Evolutionary conservation across 495 filamentous ascomycete genomes (phyloP), one percentile per base, ranked within the genome.

Genomic region (Hypoxylon fuscum): DNA sequence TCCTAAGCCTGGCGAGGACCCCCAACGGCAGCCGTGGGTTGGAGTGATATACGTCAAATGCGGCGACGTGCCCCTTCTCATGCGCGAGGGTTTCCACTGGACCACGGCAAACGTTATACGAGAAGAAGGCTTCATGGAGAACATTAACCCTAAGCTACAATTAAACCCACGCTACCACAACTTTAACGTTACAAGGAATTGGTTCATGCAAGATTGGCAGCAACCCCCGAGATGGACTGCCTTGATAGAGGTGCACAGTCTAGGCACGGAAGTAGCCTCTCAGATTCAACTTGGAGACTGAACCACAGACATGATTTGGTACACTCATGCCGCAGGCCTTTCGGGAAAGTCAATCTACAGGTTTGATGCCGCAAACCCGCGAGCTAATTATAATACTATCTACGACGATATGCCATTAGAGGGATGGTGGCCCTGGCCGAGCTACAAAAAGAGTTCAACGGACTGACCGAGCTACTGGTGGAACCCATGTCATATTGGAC

Each of bases 71-170:
- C 66, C 66, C 46, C 56, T 44, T 37, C 32, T 68, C 5, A 68
- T 68, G 60, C 51, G 60, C 25, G 60, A 64, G n/a, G 66, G 66
- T n/a, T 62, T 68, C 37, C 18, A 54, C 47, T 68, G 46, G 47
- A 40, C 52, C n/a, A 20, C 6, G 10, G 35, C 27, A n/a, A 68
- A 68, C 22, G 27, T 68, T 3, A 52, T 60, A 7, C 46, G 25
- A 27, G 62, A 66, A 45, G 55, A 66, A 23, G 62, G 62, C 0
- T 55, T 21, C 38, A 1, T 46, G 15, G 22, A 65, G 9, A 15
- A 47, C 17, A 31, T 35, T n/a, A n/a, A 5, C 25, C 31, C 23
- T 2, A 1, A 37, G 47, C 15, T 32, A 2, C 11, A 0, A 31
- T 45, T 20, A 22, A 41, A 9, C 32, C 21, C 32, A 37, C n/a